Evolutionary conservation across 441 rosid species (phyloP).

Genomic region (Arabidopsis hybrid): DNA sequence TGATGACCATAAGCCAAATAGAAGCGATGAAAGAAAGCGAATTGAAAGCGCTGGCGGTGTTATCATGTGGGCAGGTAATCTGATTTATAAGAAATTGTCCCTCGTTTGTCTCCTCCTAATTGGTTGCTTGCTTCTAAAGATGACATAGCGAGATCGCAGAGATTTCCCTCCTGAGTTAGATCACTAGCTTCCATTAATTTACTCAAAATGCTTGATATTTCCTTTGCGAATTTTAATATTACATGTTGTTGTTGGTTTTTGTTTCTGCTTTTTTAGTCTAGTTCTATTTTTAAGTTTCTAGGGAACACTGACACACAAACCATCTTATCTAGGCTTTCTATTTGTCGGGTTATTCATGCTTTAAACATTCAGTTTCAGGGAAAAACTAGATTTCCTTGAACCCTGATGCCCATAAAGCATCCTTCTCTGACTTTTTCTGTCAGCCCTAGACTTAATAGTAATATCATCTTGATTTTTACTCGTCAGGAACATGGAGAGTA

Average conservation of each 20-base stretch:
- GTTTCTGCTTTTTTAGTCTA: not conserved
- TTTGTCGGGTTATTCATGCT: not conserved
- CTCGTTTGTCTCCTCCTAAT: constrained; percentile 4
- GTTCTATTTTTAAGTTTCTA: constrained; percentile 19
- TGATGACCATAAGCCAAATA: constrained; percentile 98
- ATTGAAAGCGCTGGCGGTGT: constrained; percentile 97
- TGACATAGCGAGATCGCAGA: not conserved
- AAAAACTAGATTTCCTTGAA: constrained; percentile 5
- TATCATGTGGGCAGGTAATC: constrained; percentile 98
- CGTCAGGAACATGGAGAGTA: constrained; percentile 97
- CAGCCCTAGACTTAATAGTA: constrained; percentile 38
- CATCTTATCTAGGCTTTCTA: not conserved
- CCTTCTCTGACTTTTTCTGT: constrained; percentile 22
- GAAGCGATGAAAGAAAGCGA: constrained; percentile 97
- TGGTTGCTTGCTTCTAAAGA: constrained; percentile 29
- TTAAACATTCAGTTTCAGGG: constrained; percentile 15
- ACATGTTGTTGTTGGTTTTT: not conserved
- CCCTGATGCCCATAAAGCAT: constrained; percentile 15
- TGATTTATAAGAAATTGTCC: constrained; percentile 3
- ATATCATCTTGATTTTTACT: constrained; percentile 28
- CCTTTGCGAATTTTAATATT: not conserved
- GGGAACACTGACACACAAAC: constrained; percentile 1
- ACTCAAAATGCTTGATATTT: not conserved
- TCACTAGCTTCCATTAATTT: constrained; percentile 14
- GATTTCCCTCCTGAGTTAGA: constrained; percentile 6